These are phyloP conservation scores for Candida oleophila DNA, from an alignment of 805 yeast species.

Conservation along the genomic window DNA sequence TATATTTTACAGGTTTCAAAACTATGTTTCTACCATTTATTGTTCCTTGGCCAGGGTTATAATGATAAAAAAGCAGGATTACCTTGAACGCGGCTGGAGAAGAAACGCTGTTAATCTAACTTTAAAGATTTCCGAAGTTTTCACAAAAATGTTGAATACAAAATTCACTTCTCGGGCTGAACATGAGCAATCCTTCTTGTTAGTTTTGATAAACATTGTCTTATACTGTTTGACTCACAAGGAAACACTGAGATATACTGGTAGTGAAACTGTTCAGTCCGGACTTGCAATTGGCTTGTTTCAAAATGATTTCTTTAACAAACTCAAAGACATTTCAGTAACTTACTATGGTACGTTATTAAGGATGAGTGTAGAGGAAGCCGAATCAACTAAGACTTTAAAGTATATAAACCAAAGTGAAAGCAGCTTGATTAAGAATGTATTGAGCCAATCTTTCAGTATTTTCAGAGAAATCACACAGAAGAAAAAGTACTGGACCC, in stretches of 20 bases:
- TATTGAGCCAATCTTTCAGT: slow-evolving; percentile 42
- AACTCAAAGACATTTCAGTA: slow-evolving; percentile 24
- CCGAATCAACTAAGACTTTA: slow-evolving; percentile 21
- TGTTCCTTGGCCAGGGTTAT: slow-evolving; percentile 45
- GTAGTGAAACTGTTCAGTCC: slow-evolving; percentile 29
- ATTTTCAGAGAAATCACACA: slow-evolving; percentile 47
- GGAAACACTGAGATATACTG: slow-evolving; percentile 18
- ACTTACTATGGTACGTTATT: slow-evolving; percentile 18
- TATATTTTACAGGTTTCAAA: slow-evolving; percentile 49
- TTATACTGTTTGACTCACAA: slow-evolving; percentile 34
- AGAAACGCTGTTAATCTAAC: slow-evolving; percentile 43
- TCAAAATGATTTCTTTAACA: slow-evolving; percentile 48
- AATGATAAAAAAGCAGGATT: slow-evolving; percentile 50
- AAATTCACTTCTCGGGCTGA: slow-evolving; percentile 25
- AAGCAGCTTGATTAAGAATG: slow-evolving; percentile 37
- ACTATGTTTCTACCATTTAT: slow-evolving; percentile 40
- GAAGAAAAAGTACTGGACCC: slow-evolving; percentile 30
- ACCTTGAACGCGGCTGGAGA: slow-evolving; percentile 28
- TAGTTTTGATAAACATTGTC: slow-evolving; percentile 16
- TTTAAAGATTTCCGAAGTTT: slow-evolving; percentile 24
- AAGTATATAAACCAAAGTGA: slow-evolving; percentile 36
- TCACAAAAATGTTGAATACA: slow-evolving; percentile 24
- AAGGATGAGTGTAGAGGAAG: slow-evolving; percentile 12
- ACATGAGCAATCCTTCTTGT: slow-evolving; percentile 33
- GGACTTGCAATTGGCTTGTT: slow-evolving; percentile 48